These are phyloP conservation scores for Neonectria ditissima DNA, from an alignment of 2,329 filamentous ascomycete species.

Conservation along the genomic window DNA sequence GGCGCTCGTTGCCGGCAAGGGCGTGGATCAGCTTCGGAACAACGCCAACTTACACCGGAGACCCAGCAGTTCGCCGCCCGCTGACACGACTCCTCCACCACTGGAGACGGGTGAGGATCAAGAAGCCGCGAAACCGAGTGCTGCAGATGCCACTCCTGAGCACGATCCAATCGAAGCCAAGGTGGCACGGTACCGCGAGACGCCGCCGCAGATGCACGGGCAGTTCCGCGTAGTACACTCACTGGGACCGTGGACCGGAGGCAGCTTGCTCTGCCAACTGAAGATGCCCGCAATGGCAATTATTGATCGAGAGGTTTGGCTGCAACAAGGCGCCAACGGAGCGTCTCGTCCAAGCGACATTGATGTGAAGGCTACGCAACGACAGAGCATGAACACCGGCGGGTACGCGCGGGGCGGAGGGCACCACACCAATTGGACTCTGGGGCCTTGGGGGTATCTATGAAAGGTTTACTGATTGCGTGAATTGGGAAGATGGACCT, in stretches of 20 bases:
- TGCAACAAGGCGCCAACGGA: constrained; percentile 73
- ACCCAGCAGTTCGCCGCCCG: constrained; percentile 36
- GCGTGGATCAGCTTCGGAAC: constrained; percentile 64
- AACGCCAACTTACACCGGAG: constrained; percentile 58
- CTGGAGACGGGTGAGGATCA: constrained; percentile 41
- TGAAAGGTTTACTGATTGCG: constrained; percentile 40
- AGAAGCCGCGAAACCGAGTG: constrained; percentile 34
- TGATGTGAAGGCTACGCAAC: constrained; percentile 67
- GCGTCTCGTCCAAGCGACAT: constrained; percentile 71
- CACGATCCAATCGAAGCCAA: constrained; percentile 53
- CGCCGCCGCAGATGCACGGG: constrained; percentile 63
- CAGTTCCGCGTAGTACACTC: constrained; percentile 74
- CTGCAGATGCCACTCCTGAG: constrained; percentile 42
- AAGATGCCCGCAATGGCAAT: constrained; percentile 76
- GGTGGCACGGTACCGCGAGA: constrained; percentile 49
- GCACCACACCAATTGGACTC: constrained; percentile 67
- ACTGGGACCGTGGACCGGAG: constrained; percentile 80
- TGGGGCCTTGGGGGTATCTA: constrained; percentile 70
- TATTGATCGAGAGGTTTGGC: constrained; percentile 78
- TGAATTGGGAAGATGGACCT: constrained; percentile 6
- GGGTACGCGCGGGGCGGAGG: constrained; percentile 56
- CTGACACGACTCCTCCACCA: constrained; percentile 38
- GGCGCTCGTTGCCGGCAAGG: constrained; percentile 80
- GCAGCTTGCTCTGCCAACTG: constrained; percentile 75
- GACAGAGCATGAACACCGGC: constrained; percentile 73